Percentiles rank a stretch among this genome's conserved stretches.
Conservation (phyloP, 2,329 filamentous ascomycete species). For the Metarhizium robertsii region DNA sequence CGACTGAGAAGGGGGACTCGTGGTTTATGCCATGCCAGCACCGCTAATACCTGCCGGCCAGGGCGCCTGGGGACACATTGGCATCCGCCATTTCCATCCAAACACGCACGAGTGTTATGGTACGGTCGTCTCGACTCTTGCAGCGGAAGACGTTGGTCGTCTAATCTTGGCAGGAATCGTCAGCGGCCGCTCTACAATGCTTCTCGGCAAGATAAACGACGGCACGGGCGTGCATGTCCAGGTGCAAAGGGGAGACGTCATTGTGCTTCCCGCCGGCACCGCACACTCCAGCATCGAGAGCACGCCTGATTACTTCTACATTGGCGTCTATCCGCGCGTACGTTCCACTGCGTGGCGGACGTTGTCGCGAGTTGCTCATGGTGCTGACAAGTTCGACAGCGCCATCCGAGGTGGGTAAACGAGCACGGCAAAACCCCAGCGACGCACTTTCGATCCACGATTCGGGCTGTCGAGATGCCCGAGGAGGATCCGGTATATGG, state of each 20-base stretch:
- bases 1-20: background rate
- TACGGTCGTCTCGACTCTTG: background rate
- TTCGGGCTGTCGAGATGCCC: constrained; percentile 10
- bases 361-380: no score
- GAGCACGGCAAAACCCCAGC: constrained; percentile 10
- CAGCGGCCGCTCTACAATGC: constrained; percentile 12
- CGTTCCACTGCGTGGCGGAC: background rate
- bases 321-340: constrained; percentile 14
- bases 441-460: constrained; percentile 5
- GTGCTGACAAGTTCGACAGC: constrained; percentile 1
- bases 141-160: background rate
- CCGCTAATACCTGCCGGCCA: background rate
- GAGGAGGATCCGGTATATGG: constrained; percentile 11
- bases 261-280: constrained; percentile 13
- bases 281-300: constrained; percentile 12
- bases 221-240: constrained; percentile 9
- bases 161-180: constrained; percentile 10
- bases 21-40: background rate
- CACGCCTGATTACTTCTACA: constrained; percentile 13
- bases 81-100: constrained; percentile 14
- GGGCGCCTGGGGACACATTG: constrained; percentile 15
- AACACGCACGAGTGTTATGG: constrained; percentile 17
- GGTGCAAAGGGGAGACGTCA: constrained; percentile 12
- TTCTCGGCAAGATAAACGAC: constrained; percentile 12
- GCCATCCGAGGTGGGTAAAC: constrained; percentile 11